Evolutionary conservation across 768 basidiomycete genomes (phyloP).

Genomic region (Trametes sanguinea): DNA sequence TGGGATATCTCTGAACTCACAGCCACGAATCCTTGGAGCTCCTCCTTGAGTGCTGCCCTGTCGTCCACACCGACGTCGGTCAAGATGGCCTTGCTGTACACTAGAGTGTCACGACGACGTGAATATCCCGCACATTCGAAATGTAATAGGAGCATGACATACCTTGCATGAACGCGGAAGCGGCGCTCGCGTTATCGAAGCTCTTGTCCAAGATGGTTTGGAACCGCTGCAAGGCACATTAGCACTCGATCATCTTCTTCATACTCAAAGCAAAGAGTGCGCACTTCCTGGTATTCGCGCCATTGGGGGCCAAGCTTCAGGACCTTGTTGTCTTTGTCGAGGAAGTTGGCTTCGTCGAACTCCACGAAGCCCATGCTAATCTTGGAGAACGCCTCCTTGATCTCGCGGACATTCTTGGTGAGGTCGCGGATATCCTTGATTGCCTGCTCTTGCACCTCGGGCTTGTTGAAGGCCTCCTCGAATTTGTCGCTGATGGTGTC

Average conservation of each 20-base stretch:
- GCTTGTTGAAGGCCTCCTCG: not conserved
- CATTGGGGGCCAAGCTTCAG: not conserved
- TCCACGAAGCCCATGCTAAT: not conserved
- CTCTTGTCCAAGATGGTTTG: not conserved
- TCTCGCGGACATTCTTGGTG: not conserved
- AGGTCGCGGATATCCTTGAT: not conserved
- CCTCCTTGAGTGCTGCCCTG: not conserved
- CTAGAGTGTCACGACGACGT: not conserved
- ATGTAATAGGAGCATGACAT: not conserved
- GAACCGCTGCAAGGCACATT: not conserved
- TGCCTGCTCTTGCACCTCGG: not conserved
- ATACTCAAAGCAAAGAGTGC: not conserved
- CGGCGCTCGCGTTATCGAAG: not conserved
- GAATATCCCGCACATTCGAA: not conserved
- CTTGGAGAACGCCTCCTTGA: not conserved
- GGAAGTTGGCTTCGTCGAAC: not conserved
- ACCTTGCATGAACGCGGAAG: not conserved
- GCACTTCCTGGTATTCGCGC: not conserved
- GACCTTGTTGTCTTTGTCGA: not conserved
- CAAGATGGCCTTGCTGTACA: not conserved
- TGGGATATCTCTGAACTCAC: not conserved
- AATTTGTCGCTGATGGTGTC: not conserved
- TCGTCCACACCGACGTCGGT: not conserved
- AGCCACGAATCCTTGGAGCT: not conserved
- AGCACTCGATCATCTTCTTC: not conserved